Base-by-base conservation (phyloP, 768 basidiomycete species). In the Boletus rex-veris region DNA sequence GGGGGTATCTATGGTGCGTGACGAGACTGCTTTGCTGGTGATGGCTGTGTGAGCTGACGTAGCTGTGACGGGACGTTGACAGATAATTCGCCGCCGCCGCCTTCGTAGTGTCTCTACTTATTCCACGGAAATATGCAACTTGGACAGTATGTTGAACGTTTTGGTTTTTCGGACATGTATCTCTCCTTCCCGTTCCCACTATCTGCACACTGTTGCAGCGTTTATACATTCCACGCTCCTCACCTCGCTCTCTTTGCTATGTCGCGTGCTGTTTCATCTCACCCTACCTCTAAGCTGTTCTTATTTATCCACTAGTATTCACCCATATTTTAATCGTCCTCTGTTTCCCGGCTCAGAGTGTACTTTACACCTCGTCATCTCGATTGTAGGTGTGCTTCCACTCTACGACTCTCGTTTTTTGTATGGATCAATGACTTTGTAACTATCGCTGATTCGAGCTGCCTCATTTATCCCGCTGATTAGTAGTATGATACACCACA, bases 1-100 rank as follows among this genome's bases (percentile, higher is more conserved):
- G 58, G 49, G 15, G 48, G 47, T 54, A 55, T 70, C 41, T 71
- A 71, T 54, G 66, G 69, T 71, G 24, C 53, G 70, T 62, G 47
- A 16, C 7, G 19, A 18, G 48, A 16, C 12, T 19, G 40, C 9
- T 16, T 2, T 4, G 47, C 28, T 31, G 33, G 16, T 12, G 10
- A 28, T 12, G 36, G 21, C 8, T 6, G 18, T 21, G 19, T 40
- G 14, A 16, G 12, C 36, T 67, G 31, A 57, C 31, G 18, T 39
- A 14, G 26, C n/a, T 35, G 11, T 35, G 33, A 7, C n/a, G 37
- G 26, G 45, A 19, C 4, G 18, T 30, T 3, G 15, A 38, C 41
- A 65, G 63, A 57, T 35, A 26, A 61, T 51, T 47, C 42, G 6
- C 41, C 37, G 7, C 48, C 54, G 21, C 52, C 59, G 6, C 42